A percentile compares a stretch with the other conserved stretches of the same genome.
Conservation (phyloP, 2,329 filamentous ascomycete genomes). For the Berkeleyomyces basicola region DNA sequence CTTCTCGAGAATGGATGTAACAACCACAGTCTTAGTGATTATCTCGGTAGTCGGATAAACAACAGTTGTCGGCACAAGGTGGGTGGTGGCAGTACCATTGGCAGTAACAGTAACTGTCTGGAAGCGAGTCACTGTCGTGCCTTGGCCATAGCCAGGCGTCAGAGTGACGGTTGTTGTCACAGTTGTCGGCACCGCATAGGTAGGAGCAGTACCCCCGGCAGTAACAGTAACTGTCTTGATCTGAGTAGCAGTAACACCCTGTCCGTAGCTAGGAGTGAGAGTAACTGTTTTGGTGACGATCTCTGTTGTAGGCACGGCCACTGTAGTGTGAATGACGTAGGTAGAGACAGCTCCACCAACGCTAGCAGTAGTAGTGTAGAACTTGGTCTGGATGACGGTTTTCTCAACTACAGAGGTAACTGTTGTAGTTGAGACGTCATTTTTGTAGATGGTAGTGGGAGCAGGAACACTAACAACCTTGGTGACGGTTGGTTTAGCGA, state of each 20-base stretch:
- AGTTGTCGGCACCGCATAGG: neutral
- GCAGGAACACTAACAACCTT: neutral
- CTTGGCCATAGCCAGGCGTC: neutral
- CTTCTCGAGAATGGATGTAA: neutral
- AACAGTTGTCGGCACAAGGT: neutral
- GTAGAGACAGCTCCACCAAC: neutral
- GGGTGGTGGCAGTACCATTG: neutral
- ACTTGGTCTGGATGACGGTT: neutral
- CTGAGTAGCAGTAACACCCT: neutral
- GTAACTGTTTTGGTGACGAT: neutral
- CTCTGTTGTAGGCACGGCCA: neutral
- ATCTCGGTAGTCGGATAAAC: neutral
- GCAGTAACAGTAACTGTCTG: neutral
- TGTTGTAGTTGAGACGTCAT: constrained; percentile 8
- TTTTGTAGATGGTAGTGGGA: constrained; percentile 1
- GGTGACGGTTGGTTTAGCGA: constrained; percentile 14
- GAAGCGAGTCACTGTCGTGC: neutral
- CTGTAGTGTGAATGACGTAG: neutral
- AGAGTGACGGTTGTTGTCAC: constrained; percentile 1
- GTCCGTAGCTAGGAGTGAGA: neutral
- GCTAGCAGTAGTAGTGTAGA: neutral
- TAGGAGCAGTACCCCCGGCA: neutral
- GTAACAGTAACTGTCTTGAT: neutral
- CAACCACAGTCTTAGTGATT: neutral
- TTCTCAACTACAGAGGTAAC: constrained; percentile 2